These are phyloP conservation scores for Syncephalastrum monosporum DNA, from an alignment of 371 early-diverging fungal genomes.

Conservation along the genomic window DNA sequence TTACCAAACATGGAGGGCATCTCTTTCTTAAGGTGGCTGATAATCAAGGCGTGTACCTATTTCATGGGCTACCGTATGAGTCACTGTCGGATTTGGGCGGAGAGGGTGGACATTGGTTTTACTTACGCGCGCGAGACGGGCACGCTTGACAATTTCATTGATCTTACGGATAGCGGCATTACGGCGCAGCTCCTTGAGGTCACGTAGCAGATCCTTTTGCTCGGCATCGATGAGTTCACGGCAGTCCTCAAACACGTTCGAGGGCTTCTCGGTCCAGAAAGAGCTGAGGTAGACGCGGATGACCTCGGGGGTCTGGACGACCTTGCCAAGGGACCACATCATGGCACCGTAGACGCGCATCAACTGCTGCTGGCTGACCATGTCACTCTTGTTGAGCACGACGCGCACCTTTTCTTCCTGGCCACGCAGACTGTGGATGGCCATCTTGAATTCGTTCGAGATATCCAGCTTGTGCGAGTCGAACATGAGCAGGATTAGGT, in stretches of 20 bases:
- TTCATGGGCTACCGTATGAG: not conserved
- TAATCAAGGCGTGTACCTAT: constrained; percentile 81
- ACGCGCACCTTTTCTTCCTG: constrained; percentile 87
- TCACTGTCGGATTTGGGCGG: not conserved
- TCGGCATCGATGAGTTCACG: constrained; percentile 70
- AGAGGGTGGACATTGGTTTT: not conserved
- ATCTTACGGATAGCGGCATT: constrained; percentile 88
- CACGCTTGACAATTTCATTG: constrained; percentile 90
- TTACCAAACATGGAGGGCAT: constrained; percentile 89
- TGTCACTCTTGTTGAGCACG: constrained; percentile 86
- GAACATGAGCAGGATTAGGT: constrained; percentile 82
- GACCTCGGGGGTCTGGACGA: constrained; percentile 87
- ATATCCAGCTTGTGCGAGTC: constrained; percentile 91
- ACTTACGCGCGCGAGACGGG: constrained; percentile 70
- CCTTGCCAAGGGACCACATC: constrained; percentile 94
- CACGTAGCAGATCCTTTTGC: constrained; percentile 74
- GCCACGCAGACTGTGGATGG: constrained; percentile 75
- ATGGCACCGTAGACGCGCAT: constrained; percentile 92
- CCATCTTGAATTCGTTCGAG: constrained; percentile 85
- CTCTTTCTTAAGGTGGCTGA: constrained; percentile 78
- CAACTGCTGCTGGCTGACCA: constrained; percentile 82
- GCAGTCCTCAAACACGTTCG: constrained; percentile 74
- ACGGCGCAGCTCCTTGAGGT: constrained; percentile 73
- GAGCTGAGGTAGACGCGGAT: constrained; percentile 83
- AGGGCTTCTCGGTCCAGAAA: constrained; percentile 79